These are phyloP conservation scores for Coniochaeta sp. DNA, from an alignment of 2,329 filamentous ascomycete genomes.

Conservation along the genomic window DNA sequence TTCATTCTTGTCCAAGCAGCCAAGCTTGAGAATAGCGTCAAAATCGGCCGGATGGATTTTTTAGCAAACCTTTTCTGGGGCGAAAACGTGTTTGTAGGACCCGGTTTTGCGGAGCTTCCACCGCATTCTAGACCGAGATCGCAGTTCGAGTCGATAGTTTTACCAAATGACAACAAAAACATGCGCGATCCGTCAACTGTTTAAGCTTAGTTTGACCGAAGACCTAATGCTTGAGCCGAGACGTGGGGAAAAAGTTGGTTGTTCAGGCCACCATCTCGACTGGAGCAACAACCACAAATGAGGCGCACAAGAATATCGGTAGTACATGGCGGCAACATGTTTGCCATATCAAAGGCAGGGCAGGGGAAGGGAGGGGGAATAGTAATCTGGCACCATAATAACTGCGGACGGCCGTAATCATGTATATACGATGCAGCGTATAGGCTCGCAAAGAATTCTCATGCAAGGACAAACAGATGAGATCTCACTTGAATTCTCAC, in stretches of 20 bases:
- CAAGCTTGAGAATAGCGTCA: background rate
- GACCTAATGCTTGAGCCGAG: background rate
- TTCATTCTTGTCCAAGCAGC: background rate
- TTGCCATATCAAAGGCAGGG: background rate
- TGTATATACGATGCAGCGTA: background rate
- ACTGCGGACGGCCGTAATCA: background rate
- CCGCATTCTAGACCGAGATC: background rate
- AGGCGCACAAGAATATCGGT: no score
- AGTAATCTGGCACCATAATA: background rate
- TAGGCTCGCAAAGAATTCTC: background rate
- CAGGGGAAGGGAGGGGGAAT: background rate
- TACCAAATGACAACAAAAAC: background rate
- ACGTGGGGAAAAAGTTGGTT: no score
- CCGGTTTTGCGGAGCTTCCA: background rate
- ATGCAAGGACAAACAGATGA: background rate
- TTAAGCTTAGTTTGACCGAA: background rate
- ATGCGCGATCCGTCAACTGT: background rate
- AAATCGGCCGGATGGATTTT: background rate
- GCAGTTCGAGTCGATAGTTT: background rate
- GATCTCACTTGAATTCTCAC: background rate
- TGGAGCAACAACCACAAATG: no score
- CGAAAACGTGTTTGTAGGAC: background rate
- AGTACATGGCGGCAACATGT: background rate
- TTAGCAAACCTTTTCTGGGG: background rate
- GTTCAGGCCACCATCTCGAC: no score